Percentiles rank a stretch among this genome's conserved stretches.
These are phyloP conservation scores for Cutaneotrichosporon cyanovorans DNA, from an alignment of 1,284 basidiomycete species.

Conservation along the genomic window DNA sequence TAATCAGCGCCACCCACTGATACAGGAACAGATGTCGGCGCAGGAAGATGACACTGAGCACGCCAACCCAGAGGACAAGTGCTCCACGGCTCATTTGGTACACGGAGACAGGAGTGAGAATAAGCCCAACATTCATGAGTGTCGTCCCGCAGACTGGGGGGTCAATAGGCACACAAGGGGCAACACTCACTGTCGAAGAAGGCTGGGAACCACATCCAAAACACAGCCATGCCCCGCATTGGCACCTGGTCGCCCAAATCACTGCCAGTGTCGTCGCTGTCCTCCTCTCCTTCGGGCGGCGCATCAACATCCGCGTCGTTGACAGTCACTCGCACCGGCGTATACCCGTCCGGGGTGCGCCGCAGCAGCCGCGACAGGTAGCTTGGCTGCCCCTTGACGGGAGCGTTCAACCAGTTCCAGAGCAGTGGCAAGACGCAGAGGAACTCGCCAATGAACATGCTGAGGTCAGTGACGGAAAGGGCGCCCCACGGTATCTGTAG, in stretches of 20 bases:
- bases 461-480: constrained; percentile 13
- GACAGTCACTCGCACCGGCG: background rate
- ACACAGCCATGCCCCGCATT: constrained; percentile 33
- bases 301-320: constrained; percentile 45
- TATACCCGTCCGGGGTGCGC: constrained; percentile 2
- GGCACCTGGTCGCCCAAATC: constrained; percentile 13
- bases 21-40: constrained; percentile 51
- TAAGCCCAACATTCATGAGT: constrained; percentile 90
- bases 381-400: constrained; percentile 4
- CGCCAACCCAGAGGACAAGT: constrained; percentile 91
- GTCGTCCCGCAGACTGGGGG: constrained; percentile 46
- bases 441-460: constrained; percentile 75
- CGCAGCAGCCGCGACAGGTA: constrained; percentile 4
- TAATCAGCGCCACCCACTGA: constrained; percentile 77
- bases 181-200: constrained; percentile 42
- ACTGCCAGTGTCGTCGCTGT: constrained; percentile 5
- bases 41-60: constrained; percentile 87
- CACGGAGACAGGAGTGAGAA: constrained; percentile 93
- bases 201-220: constrained; percentile 45
- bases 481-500: background rate
- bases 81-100: constrained; percentile 98
- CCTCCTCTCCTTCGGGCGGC: constrained; percentile 8
- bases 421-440: constrained; percentile 79
- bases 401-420: constrained; percentile 47
- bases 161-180: background rate